Evolutionary conservation across 2,329 filamentous ascomycete genomes (phyloP).

Genomic region (Colletotrichum camelliae): DNA sequence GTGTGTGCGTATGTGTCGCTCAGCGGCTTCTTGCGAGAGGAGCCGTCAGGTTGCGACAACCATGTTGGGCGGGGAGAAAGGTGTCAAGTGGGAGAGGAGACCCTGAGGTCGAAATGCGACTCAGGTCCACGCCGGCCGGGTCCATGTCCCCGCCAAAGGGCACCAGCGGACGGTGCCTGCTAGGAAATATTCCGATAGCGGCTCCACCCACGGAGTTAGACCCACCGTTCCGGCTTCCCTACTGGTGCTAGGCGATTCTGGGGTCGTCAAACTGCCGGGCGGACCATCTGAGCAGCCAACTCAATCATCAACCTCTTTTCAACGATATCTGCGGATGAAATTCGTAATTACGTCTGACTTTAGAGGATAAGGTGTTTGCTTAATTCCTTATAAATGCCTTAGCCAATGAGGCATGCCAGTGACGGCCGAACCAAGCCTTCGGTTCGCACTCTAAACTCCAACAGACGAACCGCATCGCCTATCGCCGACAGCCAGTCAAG

Average conservation of each 20-base stretch:
- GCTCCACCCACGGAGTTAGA: constrained; percentile 7
- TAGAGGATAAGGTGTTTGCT: neutral
- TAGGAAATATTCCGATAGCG: constrained; percentile 14
- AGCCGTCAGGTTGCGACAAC: neutral
- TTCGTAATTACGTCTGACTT: neutral
- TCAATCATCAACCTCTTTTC: neutral
- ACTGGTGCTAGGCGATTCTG: neutral
- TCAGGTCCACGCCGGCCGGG: constrained; percentile 7
- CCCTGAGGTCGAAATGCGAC: constrained; percentile 8
- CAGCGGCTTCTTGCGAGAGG: constrained; percentile 4
- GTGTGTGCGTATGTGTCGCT: neutral
- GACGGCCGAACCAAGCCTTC: neutral
- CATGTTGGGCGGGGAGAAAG: neutral
- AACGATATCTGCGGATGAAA: neutral
- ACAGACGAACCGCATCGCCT: constrained; percentile 1
- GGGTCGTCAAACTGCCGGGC: neutral
- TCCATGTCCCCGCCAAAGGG: constrained; percentile 3
- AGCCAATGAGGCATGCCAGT: neutral
- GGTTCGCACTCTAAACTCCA: neutral
- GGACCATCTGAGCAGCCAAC: neutral
- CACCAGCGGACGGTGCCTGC: constrained; percentile 7
- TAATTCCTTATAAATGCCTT: neutral
- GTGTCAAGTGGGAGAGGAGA: neutral
- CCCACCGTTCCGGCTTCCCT: neutral
- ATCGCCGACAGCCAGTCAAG: constrained; percentile 7